Conservation (phyloP, 345 rosid genomes). For the Eucalyptus curtisii region DNA sequence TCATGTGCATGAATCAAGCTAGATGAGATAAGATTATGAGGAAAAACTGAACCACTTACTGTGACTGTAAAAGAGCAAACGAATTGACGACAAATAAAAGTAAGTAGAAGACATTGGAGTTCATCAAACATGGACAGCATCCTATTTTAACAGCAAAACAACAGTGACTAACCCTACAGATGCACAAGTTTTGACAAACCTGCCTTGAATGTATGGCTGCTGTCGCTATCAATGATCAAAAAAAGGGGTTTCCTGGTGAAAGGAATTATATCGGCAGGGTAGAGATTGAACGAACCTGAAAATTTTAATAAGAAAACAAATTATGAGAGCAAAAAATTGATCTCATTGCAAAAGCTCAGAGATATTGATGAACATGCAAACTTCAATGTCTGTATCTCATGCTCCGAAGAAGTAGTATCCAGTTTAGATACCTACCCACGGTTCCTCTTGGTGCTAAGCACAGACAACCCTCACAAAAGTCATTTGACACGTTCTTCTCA, state of each 20-base stretch:
- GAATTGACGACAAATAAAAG: background rate
- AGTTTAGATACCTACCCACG: constrained; percentile 38
- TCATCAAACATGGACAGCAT: background rate
- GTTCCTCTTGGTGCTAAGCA: constrained; percentile 76
- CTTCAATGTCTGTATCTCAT: background rate
- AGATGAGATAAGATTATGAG: background rate
- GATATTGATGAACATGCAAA: background rate
- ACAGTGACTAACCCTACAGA: background rate
- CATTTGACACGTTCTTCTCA: constrained; percentile 32
- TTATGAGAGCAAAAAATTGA: background rate
- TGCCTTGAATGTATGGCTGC: constrained; percentile 99
- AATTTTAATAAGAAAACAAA: background rate
- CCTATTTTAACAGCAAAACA: background rate
- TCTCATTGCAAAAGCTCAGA: background rate
- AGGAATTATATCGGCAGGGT: constrained; percentile 93
- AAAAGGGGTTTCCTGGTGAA: constrained; percentile 89
- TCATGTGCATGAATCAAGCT: background rate
- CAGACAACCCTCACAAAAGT: constrained; percentile 31
- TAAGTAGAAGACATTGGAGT: background rate
- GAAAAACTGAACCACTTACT: background rate
- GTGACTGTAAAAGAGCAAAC: background rate
- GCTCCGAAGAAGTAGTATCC: background rate
- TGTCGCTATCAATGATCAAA: constrained; percentile 91
- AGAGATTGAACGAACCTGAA: constrained; percentile 66
- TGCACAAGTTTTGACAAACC: constrained; percentile 87